A percentile compares a stretch with the other conserved stretches of the same genome.
Evolutionary conservation across 306 rosid genomes (phyloP).

Genomic region (Medicago ruthenica): DNA sequence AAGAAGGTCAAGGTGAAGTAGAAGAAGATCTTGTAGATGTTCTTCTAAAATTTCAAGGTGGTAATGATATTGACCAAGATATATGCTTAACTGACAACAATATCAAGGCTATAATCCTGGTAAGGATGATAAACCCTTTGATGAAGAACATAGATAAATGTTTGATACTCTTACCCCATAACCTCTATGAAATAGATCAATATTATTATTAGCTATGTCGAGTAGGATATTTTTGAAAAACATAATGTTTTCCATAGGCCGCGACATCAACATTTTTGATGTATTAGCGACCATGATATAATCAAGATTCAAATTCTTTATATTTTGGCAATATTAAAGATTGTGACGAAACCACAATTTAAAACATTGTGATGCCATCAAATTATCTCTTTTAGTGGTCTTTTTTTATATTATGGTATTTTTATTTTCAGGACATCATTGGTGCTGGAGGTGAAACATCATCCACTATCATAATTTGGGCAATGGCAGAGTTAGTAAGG

Average conservation of each 20-base stretch:
- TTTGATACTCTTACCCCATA: background rate
- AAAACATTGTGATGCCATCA: background rate
- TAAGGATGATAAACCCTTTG: background rate
- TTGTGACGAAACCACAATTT: background rate
- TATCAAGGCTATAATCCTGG: constrained; percentile 40
- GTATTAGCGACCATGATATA: too few relatives aligned
- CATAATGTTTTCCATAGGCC: too few relatives aligned
- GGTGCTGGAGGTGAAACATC: background rate
- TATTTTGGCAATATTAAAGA: background rate
- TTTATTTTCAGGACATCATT: background rate
- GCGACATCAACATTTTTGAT: background rate
- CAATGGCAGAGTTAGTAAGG: background rate
- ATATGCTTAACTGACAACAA: constrained; percentile 35
- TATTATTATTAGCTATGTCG: background rate
- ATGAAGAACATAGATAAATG: background rate
- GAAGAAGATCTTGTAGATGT: constrained; percentile 37
- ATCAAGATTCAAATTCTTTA: too few relatives aligned
- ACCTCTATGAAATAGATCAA: background rate
- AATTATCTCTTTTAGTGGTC: background rate
- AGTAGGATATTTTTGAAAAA: too few relatives aligned
- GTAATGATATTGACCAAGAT: background rate
- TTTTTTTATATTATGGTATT: too few relatives aligned
- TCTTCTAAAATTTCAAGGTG: constrained; percentile 32
- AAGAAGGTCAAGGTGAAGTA: constrained; percentile 12
- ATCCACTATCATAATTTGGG: background rate